Conservation (phyloP, 805 yeast genomes). For the Starmerella apis region DNA sequence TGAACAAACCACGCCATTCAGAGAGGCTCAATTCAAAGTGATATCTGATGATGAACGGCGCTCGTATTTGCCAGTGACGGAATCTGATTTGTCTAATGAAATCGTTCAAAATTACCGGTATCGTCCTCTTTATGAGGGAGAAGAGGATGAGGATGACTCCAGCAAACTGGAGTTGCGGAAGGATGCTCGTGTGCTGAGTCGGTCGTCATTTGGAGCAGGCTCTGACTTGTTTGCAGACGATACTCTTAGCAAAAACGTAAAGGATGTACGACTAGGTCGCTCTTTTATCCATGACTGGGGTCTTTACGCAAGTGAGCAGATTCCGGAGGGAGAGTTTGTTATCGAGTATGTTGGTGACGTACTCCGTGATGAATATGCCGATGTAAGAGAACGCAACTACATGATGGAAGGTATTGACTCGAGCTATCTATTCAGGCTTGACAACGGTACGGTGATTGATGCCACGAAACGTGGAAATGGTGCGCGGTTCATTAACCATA, state of each 20-base stretch:
- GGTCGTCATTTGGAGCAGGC: slow-evolving; percentile 33
- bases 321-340: slow-evolving; percentile 93
- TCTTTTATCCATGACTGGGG: slow-evolving; percentile 99
- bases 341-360: slow-evolving; percentile 96
- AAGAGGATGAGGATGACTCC: slow-evolving; percentile 49
- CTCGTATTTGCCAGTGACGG: slow-evolving; percentile 6
- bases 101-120: slow-evolving; percentile 15
- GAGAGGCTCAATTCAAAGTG: slow-evolving; percentile 7
- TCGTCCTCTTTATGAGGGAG: slow-evolving; percentile 12
- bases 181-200: slow-evolving; percentile 77
- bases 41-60: slow-evolving; percentile 11
- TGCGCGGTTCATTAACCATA: slow-evolving; percentile 92
- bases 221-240: slow-evolving; percentile 72
- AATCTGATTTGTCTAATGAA: slow-evolving; percentile 11
- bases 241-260: slow-evolving; percentile 78
- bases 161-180: slow-evolving; percentile 58
- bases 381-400: slow-evolving; percentile 77
- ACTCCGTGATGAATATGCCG: slow-evolving; percentile 87
- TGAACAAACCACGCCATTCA: slow-evolving; percentile 3
- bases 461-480: slow-evolving; percentile 97
- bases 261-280: slow-evolving; percentile 92
- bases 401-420: slow-evolving; percentile 90
- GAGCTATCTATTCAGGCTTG: slow-evolving; percentile 81
- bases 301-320: slow-evolving; percentile 85
- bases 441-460: slow-evolving; percentile 88